These are phyloP conservation scores for Ophiognomonia clavigignenti-juglandacearum DNA, from an alignment of 2,329 filamentous ascomycete genomes.

Conservation along the genomic window DNA sequence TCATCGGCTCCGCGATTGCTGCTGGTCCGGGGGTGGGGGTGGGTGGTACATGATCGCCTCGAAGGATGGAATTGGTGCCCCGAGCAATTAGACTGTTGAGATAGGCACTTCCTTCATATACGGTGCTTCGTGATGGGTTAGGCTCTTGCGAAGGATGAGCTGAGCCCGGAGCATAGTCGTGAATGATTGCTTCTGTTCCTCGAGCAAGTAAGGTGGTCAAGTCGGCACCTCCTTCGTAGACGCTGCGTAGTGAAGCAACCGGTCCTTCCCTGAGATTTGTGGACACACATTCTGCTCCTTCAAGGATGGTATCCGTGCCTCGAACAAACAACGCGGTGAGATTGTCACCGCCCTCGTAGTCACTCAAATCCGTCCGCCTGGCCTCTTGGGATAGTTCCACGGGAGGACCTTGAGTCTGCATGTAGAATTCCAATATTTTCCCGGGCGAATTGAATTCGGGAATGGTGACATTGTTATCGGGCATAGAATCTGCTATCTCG, in stretches of 20 bases:
- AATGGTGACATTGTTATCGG: constrained; percentile 28
- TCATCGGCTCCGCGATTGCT: neutral
- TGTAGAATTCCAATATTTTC: constrained; percentile 43
- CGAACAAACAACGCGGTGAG: neutral
- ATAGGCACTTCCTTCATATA: neutral
- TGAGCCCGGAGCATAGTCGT: neutral
- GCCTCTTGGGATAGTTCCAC: constrained; percentile 19
- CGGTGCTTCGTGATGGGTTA: neutral
- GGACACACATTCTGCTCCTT: neutral
- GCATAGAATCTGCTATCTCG: constrained; percentile 52
- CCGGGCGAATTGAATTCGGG: constrained; percentile 41
- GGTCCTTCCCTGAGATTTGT: neutral
- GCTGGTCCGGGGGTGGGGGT: too few relatives aligned
- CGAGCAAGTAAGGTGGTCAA: neutral
- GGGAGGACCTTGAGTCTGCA: constrained; percentile 31
- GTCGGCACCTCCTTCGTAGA: neutral
- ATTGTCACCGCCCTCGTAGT: neutral
- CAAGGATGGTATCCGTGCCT: neutral
- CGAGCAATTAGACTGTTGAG: neutral
- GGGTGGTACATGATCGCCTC: neutral
- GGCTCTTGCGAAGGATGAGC: neutral
- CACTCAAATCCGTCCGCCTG: neutral
- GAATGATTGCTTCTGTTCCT: neutral
- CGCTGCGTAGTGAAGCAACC: neutral
- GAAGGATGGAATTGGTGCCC: neutral